Evolutionary conservation across 2,329 filamentous ascomycete species (phyloP), one percentile per base, ranked within the genome.

Genomic region (Clathrospora elynae): DNA sequence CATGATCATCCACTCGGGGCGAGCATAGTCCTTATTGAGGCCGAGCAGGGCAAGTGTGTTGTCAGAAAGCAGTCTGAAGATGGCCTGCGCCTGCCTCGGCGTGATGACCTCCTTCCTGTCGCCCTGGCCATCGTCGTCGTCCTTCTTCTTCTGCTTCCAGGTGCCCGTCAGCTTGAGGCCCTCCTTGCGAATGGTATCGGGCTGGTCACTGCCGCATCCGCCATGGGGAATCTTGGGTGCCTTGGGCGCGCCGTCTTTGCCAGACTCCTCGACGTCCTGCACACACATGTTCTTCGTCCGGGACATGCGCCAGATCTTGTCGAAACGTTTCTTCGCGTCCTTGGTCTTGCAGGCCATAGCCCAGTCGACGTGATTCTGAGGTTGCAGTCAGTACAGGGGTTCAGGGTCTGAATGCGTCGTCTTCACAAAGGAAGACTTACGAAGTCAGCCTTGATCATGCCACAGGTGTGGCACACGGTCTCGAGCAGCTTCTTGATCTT

Each of bases 401-500:
- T 71, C 67, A 72, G 67, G 35, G 52, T 49, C 71, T 75, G 73
- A 75, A 67, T 66, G 67, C 68, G 73, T 71, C 63, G 74, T 79
- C 74, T 75, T 78, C 78, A 72, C 73, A 70, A 66, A 71, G 77
- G 77, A 78, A 79, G 78, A 95, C 92, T 90, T 86, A 97, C 92
- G 86, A 90, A 88, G 82, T 97, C 91, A 75, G 90, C 87, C 79
- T 96, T 83, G 69, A 97, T 89, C 79, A 93, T 95, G 76, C 91
- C 92, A 80, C 95, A 99, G 74, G 95, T 96, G 77, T 96, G 91
- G 81, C 95, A 99, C 73, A 99, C 91, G 61, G 91, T 93, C 81
- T 99, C 95, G 72, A 99, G 79, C 63, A 99, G 84, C 80, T 97
- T 99, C 81, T 99, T 99, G 75, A 96, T 91, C 78, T 97, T 97